Evolutionary conservation across 2,329 filamentous ascomycete species (phyloP).

Genomic region (Cladosporium colombiae): DNA sequence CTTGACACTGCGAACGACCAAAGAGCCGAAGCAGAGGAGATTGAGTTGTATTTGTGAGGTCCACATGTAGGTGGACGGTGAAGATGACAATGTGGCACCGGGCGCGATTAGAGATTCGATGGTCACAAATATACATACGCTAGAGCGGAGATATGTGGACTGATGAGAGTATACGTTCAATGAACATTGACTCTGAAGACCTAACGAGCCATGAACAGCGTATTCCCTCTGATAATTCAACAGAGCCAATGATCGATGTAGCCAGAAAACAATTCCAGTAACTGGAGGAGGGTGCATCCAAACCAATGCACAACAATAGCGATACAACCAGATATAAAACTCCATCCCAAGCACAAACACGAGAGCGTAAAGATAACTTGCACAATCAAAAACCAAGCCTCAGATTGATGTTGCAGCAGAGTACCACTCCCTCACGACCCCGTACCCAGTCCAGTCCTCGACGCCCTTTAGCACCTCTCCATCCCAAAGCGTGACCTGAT

Average conservation of each 20-base stretch:
- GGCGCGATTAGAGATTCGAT: too few species aligned
- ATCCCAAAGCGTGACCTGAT: not conserved
- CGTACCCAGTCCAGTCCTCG: not conserved
- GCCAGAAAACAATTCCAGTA: too few species aligned
- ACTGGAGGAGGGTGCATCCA: too few species aligned
- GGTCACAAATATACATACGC: too few species aligned
- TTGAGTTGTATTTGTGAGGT: not conserved
- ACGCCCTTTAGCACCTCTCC: not conserved
- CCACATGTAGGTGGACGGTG: not conserved
- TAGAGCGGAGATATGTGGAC: too few species aligned
- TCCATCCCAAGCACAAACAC: not conserved
- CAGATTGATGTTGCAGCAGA: not conserved
- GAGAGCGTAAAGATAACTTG: not conserved
- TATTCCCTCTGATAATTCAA: too few species aligned
- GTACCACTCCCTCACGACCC: not conserved
- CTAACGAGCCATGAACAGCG: too few species aligned
- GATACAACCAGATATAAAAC: not conserved
- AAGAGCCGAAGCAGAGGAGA: not conserved
- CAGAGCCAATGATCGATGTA: too few species aligned
- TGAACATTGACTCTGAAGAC: too few species aligned
- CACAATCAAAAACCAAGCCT: not conserved
- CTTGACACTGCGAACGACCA: not conserved
- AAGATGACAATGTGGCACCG: not conserved
- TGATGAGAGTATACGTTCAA: too few species aligned
- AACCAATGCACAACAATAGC: too few species aligned